Percentiles rank a stretch among this genome's conserved stretches.
These are phyloP conservation scores for Populus tremula DNA, from an alignment of 345 rosid genomes.

Conservation along the genomic window DNA sequence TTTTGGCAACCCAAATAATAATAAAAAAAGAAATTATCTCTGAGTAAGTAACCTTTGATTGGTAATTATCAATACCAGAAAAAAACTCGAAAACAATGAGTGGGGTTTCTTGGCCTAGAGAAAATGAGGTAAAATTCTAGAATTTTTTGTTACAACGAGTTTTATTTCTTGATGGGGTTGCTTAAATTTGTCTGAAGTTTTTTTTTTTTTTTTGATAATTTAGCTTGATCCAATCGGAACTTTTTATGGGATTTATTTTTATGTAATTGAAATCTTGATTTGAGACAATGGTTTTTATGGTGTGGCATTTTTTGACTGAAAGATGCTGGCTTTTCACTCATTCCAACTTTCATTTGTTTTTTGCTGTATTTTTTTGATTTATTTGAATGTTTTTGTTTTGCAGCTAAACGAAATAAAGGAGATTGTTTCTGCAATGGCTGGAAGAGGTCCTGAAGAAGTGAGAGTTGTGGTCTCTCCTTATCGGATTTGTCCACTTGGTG, in stretches of 20 bases:
- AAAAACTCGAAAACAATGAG: not conserved
- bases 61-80: not conserved
- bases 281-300: not conserved
- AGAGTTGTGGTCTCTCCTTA: conserved; percentile 78
- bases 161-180: not conserved
- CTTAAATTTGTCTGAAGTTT: not conserved
- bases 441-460: conserved; percentile 51
- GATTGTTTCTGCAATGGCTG: conserved; percentile 56
- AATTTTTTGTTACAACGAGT: not conserved
- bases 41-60: not conserved
- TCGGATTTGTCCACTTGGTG: conserved; percentile 94
- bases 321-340: not conserved
- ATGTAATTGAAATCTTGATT: not conserved
- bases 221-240: not conserved
- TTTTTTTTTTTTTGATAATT: not conserved
- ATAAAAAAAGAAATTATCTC: not conserved
- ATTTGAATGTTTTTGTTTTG: conserved; percentile 1
- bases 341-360: not conserved
- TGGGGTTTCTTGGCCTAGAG: conserved; percentile 10
- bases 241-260: not conserved
- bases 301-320: not conserved
- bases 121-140: conserved; percentile 6
- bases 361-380: too few species aligned
- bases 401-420: conserved; percentile 48
- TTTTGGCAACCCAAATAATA: not conserved